Base-by-base conservation (phyloP, 768 basidiomycete genomes). In the Royoungia palumana region DNA sequence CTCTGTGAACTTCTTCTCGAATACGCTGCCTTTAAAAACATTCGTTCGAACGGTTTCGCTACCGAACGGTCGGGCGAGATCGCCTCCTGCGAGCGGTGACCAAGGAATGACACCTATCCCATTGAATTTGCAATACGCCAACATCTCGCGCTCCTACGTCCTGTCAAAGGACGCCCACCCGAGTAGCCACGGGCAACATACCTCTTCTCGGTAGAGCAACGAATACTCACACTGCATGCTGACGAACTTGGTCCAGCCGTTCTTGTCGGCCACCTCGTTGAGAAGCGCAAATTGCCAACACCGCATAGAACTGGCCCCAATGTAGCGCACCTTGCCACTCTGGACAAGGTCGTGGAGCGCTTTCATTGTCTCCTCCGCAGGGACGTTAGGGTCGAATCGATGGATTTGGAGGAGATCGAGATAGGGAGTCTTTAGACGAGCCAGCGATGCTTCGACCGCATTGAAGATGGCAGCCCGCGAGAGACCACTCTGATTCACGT, bases 181-280 rank as follows among this genome's bases (percentile, higher is more conserved):
- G 32, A 8, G 12, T 4, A 1, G 36, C 4, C 9, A 30, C 8
- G 11, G 35, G 25, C 6, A 5, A 47, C 48, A 5, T 17, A 72
- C 76, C 62, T 82, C 79, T 49, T 79, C 75, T 27, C 80, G 70
- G 56, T 83, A 83, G 17, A 81, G 66, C 6, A 80, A 61, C 28
- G 71, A 77, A 53, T 81, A 75, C 48, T 77, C 74, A 36, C 72
- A 70, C 61, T 82, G 81, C 72, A 82, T 79, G 47, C 77, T 75
- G 41, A 79, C 69, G 51, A 82, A 82, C 50, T 69, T 74, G 5
- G 80, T 79, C 70, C 78, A 78, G 4, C 72, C 72, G 14, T 76
- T 58, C 48, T 63, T 64, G 30, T 65, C 60, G 6, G 78, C 77
- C 2, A 75, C 67, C 27, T 73, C 69, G 46, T 78, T 74, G 62